Base-by-base conservation (phyloP, 441 rosid genomes). In the Kokia cookei region DNA sequence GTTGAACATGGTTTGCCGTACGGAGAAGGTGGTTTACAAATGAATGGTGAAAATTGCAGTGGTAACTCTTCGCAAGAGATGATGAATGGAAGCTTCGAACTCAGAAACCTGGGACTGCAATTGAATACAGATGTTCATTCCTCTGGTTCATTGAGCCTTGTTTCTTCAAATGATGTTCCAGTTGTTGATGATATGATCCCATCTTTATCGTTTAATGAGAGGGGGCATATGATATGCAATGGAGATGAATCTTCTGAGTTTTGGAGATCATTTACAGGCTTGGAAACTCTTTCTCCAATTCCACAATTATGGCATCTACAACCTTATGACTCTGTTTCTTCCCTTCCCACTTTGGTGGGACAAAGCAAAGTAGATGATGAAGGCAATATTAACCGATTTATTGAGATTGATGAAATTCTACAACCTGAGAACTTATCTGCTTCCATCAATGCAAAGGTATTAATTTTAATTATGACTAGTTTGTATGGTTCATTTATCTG, bases 381-480 rank as follows among this genome's bases (percentile, higher is more conserved):
- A 62, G 67, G 68, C 19, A 54, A 40, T 48, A 54, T 73, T 51
- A 78, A 75, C 65, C 73, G 73, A 64, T 77, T 72, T 64, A 71
- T 75, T 7, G 75, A 73, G 54, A 68, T 83, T 76, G 84, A 82
- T 71, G 71, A 71, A 54, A 67, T 78, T 75, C 54, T 78, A 55
- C 83, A 75, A 65, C 71, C 77, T 71, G 83, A 83, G 65, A 77
- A 68, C 78, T 67, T 78, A 48, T 69, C 82, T 58, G 67, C 78
- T 55, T 63, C 84, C 14, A 42, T 72, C n/a, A 32, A 55, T 24
- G 5, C 75, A 22, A 63, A 73, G 83, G 89, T 73, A 73, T 7
- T 54, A 37, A 37, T 71, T 24, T 48, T 54, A 5, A 65, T 42
- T 24, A 3, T 32, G 48, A 45, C 42, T 37, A 32, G 17, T 55